phyloP scores from a whole-genome alignment of 2,329 filamentous ascomycete species.

The Phaeophleospora eucalypticola region DNA sequence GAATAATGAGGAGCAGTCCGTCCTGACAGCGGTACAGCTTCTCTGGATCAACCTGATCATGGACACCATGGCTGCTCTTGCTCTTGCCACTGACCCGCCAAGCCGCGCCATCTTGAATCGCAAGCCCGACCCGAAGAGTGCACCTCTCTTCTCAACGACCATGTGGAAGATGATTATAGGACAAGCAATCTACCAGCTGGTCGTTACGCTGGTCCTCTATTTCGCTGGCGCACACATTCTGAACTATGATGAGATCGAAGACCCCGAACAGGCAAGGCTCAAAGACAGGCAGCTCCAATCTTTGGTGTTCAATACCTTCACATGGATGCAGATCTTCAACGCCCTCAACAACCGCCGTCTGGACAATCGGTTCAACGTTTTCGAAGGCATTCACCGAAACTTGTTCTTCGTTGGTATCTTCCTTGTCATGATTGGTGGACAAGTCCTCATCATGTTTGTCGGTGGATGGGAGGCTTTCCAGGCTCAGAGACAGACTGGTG shows the following conservation, averaged over 20 bases:
- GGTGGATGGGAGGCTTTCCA: conserved; percentile 72
- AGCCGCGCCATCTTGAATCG: conserved; percentile 74
- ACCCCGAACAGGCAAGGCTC: conserved; percentile 35
- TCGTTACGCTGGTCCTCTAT: conserved; percentile 73
- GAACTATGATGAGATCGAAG: conserved; percentile 43
- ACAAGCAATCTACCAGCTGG: conserved; percentile 83
- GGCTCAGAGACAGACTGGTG: conserved; percentile 64
- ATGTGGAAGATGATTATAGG: conserved; percentile 99
- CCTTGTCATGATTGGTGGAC: conserved; percentile 79
- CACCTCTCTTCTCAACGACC: conserved; percentile 73
- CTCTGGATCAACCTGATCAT: conserved; percentile 97
- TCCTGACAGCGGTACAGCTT: conserved; percentile 83
- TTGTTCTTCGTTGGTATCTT: conserved; percentile 87
- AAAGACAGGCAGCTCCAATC: conserved; percentile 61
- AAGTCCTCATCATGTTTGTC: conserved; percentile 84
- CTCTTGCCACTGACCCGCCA: conserved; percentile 85
- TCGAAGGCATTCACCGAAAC: conserved; percentile 80
- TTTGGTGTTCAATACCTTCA: conserved; percentile 94
- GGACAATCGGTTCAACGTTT: conserved; percentile 93
- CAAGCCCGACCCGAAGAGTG: conserved; percentile 71
- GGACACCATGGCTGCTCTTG: conserved; percentile 89
- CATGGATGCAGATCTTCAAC: conserved; percentile 99
- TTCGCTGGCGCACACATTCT: conserved; percentile 65
- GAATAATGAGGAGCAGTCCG: conserved; percentile 63
- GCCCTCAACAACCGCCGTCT: conserved; percentile 94